A percentile compares a stretch with the other conserved stretches of the same genome.
Conservation (phyloP, 78 protist species). For the Dictyostelium intermedium region DNA sequence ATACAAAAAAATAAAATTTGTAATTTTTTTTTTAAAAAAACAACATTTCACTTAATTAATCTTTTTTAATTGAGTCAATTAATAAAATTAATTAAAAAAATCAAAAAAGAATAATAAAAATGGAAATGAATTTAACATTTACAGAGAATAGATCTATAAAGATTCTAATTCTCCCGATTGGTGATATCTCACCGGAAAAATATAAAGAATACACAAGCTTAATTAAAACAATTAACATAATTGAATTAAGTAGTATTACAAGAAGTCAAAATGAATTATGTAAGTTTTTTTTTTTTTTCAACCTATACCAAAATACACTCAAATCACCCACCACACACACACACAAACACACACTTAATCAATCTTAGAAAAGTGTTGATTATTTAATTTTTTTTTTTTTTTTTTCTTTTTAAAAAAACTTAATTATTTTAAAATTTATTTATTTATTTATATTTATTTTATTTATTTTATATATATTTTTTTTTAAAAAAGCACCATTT, state of each 20-base stretch:
- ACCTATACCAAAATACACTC: too few species aligned
- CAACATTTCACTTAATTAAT: too few species aligned
- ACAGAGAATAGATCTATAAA: conserved; percentile 59
- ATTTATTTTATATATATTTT: background rate
- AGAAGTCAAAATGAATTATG: conserved; percentile 69
- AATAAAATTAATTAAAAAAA: background rate
- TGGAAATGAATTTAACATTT: conserved; percentile 56
- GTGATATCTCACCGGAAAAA: conserved; percentile 63
- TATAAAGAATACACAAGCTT: conserved; percentile 57
- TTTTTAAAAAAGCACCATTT: conserved; percentile 1
- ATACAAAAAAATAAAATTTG: too few species aligned
- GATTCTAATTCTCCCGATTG: conserved; percentile 57
- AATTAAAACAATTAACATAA: conserved; percentile 31
- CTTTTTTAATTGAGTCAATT: too few species aligned
- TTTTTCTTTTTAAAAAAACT: too few species aligned
- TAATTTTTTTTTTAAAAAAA: too few species aligned
- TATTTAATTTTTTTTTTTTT: too few species aligned
- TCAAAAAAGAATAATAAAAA: too few species aligned
- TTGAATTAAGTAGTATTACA: conserved; percentile 62
- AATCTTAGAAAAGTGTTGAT: too few species aligned
- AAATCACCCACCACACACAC: too few species aligned
- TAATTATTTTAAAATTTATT: too few species aligned
- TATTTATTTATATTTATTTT: background rate
- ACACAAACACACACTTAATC: too few species aligned
- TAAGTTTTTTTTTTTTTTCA: background rate